phyloP scores from a whole-genome alignment of 2,329 filamentous ascomycete species.

The Sclerotinia trifoliorum region DNA sequence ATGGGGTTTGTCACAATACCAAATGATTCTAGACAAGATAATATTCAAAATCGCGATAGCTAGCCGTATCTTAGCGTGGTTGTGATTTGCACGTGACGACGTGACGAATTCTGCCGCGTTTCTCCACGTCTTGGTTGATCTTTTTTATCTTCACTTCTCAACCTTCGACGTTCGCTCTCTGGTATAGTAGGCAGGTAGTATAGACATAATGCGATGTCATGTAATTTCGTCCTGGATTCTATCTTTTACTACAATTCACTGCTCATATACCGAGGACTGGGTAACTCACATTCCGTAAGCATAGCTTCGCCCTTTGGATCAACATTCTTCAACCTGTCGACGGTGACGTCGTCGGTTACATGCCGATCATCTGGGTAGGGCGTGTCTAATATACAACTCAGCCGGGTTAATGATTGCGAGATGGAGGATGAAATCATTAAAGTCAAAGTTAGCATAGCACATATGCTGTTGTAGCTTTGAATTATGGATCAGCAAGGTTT shows the following conservation, averaged over 20 bases:
- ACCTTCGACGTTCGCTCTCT: too few relatives aligned
- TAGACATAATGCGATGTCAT: too few relatives aligned
- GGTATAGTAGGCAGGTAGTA: not conserved
- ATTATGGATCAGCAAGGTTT: not conserved
- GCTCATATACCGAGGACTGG: not conserved
- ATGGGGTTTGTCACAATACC: not conserved
- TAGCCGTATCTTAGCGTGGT: conserved; percentile 14
- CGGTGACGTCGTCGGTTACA: not conserved
- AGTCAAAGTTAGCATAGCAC: not conserved
- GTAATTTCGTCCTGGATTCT: not conserved
- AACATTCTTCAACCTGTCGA: conserved; percentile 12
- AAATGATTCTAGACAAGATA: conserved; percentile 5
- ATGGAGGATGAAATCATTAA: not conserved
- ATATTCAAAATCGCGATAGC: conserved; percentile 17
- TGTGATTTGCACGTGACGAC: not conserved
- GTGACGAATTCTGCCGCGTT: not conserved
- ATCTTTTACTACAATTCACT: not conserved
- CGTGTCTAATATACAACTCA: not conserved
- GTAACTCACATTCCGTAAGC: conserved; percentile 1
- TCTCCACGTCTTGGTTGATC: not conserved
- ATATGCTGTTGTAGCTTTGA: not conserved
- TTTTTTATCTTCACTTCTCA: not conserved
- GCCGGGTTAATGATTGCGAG: not conserved
- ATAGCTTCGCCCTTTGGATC: not conserved
- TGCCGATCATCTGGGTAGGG: not conserved